phyloP scores from a whole-genome alignment of 495 filamentous ascomycete genomes.

The Annulohypoxylon bovei region DNA sequence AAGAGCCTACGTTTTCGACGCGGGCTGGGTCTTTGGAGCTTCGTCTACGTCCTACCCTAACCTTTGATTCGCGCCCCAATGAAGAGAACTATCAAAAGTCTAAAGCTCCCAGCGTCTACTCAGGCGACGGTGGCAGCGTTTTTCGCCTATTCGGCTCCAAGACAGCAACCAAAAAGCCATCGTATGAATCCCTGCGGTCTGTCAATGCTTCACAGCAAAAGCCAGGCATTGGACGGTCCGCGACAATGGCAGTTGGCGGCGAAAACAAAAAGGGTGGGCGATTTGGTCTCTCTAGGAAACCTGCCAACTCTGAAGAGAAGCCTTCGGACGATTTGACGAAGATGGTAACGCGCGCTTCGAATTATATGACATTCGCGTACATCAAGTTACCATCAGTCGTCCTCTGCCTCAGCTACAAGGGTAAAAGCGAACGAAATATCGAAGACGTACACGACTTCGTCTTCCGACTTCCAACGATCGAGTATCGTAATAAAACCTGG shows the following conservation, averaged over 20 bases:
- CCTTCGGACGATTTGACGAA: conserved; percentile 92
- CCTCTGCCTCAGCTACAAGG: conserved; percentile 95
- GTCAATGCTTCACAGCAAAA: conserved; percentile 54
- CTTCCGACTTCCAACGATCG: conserved; percentile 91
- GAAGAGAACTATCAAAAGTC: conserved; percentile 51
- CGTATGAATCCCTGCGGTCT: conserved; percentile 71
- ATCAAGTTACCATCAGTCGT: conserved; percentile 95
- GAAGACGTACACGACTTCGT: conserved; percentile 98
- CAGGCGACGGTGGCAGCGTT: conserved; percentile 57
- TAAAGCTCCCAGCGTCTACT: conserved; percentile 62
- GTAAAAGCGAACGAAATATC: conserved; percentile 91
- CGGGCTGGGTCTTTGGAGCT: conserved; percentile 77
- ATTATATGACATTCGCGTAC: conserved; percentile 96
- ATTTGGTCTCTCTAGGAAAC: conserved; percentile 54
- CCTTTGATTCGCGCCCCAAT: conserved; percentile 61
- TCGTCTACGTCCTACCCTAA: conserved; percentile 79
- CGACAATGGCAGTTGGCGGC: conserved; percentile 56
- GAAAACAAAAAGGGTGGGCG: conserved; percentile 62
- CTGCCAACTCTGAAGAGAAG: conserved; percentile 52
- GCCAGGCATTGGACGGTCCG: conserved; percentile 59
- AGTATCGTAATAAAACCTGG: conserved; percentile 99
- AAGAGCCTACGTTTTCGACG: conserved; percentile 56
- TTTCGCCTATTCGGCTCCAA: conserved; percentile 65
- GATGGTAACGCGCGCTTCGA: conserved; percentile 95
- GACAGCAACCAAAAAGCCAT: conserved; percentile 67